Evolutionary conservation across 768 basidiomycete genomes (phyloP), one percentile per base, ranked within the genome.

Genomic region (Hericium erinaceus): DNA sequence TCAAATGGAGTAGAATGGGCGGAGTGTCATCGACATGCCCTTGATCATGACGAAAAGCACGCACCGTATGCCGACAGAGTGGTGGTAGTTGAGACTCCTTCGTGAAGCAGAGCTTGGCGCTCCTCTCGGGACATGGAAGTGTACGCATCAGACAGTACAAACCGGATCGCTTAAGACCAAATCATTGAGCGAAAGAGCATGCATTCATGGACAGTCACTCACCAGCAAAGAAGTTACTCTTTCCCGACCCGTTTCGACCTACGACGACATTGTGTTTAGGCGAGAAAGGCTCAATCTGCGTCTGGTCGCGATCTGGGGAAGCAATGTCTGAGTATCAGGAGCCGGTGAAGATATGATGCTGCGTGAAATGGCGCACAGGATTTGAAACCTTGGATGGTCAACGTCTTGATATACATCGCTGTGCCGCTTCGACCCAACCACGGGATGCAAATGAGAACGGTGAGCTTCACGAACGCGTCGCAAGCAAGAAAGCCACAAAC

Each of bases 211-310:
- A 7, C 26, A 46, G 5, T 0, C 33, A 68, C 85, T 62, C 54
- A 89, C 92, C 94, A 39, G 91, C 86, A 71, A 99, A 99, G 79
- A 99, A 98, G 70, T 98, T 99, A 66, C 91, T 94, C 77, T 99
- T 99, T 53, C 97, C 97, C 6, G 90, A 92, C 12, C 97, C 97
- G 80, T 99, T 98, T 46, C 97, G 76, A 13, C 97, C 95, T 8
- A 98, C 95, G 9, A 98, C 93, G 11, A 98, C 94, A 73, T 98
- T 98, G 68, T 97, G 93, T 52, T 79, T 84, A 0, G 94, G 84
- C 20, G 87, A 91, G 73, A 99, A 99, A 0, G 95, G 95, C 64
- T 98, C 95, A 58, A 97, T 92, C 64, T 89, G 86, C 0, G 87
- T 92, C 67, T 92, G 89, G 75, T 92, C 90, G 60, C 88, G 82